Base-by-base conservation (phyloP, 768 basidiomycete species). In the Lentinula raphanica region DNA sequence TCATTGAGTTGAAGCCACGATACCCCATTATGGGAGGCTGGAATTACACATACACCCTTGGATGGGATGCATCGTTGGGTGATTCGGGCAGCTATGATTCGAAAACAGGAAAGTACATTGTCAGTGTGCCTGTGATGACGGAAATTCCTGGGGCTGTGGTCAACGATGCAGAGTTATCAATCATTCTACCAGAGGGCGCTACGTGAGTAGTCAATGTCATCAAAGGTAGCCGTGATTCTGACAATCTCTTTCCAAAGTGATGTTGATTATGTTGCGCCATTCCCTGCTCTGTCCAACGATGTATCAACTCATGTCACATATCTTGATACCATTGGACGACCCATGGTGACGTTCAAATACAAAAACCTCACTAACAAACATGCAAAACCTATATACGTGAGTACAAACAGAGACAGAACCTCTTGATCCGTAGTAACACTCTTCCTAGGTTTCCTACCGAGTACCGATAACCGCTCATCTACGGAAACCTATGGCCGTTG, bases 11-110 rank as follows among this genome's bases (percentile, higher is more conserved):
- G 49, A 80, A 79, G 39, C 96, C 97, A 0, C 83, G 97, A 45
- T 99, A 94, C 71, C 97, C 97, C 31, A 66, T 99, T 45, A 70
- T 98, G 64, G 97, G 97, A 29, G 94, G 96, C 42, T 99, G 97
- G 97, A 98, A 97, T 67, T 98, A 96, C 71, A 86, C 78, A 42
- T 98, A 95, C 75, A 94, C 92, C 5, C 78, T 98, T 3, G 97
- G 97, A 2, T 99, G 90, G 81, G 94, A 98, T 64, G 80, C 90
- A n/a, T 88, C 88, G 28, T 79, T 94, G 48, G 81, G 73, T n/a
- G 84, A 92, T 68, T 86, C 83, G 9, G 84, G 82, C 15, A 80
- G 78, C 59, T 90, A 83, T 64, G 85, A 91, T 63, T 77, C 73
- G 53, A 73, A 74, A 46, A 84, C 76, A 21, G 85, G 85, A 31